Evolutionary conservation across 1,284 basidiomycete species (phyloP).

Genomic region (Trichosporon asahii): DNA sequence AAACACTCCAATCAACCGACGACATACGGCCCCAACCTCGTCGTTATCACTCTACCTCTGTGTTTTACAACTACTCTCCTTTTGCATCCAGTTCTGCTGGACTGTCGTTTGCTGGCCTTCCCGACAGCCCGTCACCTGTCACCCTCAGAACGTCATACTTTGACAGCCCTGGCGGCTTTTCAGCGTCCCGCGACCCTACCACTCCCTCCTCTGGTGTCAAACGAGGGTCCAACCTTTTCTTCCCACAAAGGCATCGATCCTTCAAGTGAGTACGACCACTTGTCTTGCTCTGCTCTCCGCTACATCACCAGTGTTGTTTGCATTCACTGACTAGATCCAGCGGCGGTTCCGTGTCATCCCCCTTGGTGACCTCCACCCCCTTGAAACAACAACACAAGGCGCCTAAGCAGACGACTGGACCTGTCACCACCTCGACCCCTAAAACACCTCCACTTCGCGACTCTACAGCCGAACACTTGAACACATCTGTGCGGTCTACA

Average conservation of each 20-base stretch:
- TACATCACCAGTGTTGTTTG: not conserved
- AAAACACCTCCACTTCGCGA: constrained; percentile 3
- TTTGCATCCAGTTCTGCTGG: not conserved
- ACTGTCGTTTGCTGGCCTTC: constrained; percentile 1
- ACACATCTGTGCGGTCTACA: not conserved
- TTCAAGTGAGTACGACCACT: constrained; percentile 4
- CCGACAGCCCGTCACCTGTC: constrained; percentile 1
- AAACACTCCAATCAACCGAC: not conserved
- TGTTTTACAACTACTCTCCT: not conserved
- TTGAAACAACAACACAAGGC: not conserved
- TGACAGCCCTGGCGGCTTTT: constrained; percentile 5
- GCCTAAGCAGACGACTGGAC: not conserved
- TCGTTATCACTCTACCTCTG: not conserved
- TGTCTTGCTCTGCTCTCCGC: not conserved
- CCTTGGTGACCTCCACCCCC: not conserved
- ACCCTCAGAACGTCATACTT: not conserved
- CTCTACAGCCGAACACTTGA: not conserved
- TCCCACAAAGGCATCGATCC: constrained; percentile 1
- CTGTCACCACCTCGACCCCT: not conserved
- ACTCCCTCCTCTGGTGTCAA: not conserved
- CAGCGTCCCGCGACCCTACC: constrained; percentile 2
- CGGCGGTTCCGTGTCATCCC: not conserved
- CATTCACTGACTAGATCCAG: not conserved
- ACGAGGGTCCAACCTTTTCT: not conserved
- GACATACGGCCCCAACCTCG: not conserved